These are phyloP conservation scores for Juglanconis juglandina DNA, from an alignment of 2,329 filamentous ascomycete genomes.

Conservation along the genomic window DNA sequence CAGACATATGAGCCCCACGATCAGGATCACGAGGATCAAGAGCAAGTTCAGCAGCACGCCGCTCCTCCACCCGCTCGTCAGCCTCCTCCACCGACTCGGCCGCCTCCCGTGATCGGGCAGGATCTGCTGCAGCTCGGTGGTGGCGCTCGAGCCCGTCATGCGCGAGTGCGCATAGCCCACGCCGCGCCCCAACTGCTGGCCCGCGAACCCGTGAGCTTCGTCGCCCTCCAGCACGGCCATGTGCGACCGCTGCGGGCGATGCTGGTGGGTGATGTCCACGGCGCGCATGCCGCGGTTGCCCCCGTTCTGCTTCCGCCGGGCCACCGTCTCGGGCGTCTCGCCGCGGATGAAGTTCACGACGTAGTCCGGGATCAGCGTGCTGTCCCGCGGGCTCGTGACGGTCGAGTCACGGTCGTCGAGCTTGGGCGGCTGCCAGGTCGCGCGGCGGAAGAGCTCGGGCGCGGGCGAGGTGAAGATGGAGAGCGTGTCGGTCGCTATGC, in stretches of 20 bases:
- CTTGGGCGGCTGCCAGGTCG: constrained; percentile 5
- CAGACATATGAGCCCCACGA: constrained; percentile 28
- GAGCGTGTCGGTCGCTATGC: constrained; percentile 26
- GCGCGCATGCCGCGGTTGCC: constrained; percentile 28
- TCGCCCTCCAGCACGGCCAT: constrained; percentile 31
- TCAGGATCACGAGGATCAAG: constrained; percentile 29
- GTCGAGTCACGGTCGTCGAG: constrained; percentile 12
- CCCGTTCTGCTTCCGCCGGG: constrained; percentile 39
- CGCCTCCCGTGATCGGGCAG: constrained; percentile 10
- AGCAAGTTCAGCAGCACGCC: constrained; percentile 43
- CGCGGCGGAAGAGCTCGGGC: constrained; percentile 8
- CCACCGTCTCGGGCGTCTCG: constrained; percentile 52
- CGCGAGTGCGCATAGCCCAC: constrained; percentile 6
- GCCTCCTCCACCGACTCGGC: constrained; percentile 18
- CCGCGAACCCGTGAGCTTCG: constrained; percentile 4
- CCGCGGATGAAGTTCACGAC: constrained; percentile 53
- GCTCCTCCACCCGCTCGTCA: constrained; percentile 44
- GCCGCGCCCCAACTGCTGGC: not conserved
- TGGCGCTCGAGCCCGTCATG: constrained; percentile 13
- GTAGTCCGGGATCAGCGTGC: constrained; percentile 52
- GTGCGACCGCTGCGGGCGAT: constrained; percentile 29
- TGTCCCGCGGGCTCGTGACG: constrained; percentile 25
- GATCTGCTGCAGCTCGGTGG: constrained; percentile 19
- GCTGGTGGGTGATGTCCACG: constrained; percentile 30
- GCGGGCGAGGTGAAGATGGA: constrained; percentile 18